Evolutionary conservation across 176 grass and related monocot species (phyloP).

Genomic region (Lolium perenne): DNA sequence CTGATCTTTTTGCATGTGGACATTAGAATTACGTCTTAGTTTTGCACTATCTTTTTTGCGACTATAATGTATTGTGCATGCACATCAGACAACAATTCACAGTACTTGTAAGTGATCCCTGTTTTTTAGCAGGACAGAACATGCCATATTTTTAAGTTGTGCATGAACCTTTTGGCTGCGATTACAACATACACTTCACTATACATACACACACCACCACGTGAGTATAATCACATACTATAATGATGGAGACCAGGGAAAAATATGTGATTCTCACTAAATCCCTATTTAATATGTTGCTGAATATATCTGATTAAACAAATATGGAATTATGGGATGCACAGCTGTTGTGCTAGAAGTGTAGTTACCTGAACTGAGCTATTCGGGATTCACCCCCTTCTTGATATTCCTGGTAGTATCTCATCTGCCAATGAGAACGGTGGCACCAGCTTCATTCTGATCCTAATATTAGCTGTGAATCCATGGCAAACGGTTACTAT

Average conservation of each 20-base stretch:
- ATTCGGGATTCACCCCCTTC: neutral
- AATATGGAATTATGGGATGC: neutral
- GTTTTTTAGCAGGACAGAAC: neutral
- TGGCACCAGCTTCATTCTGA: neutral
- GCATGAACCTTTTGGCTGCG: neutral
- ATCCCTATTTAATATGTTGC: neutral
- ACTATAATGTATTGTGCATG: conserved; percentile 1
- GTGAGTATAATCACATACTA: neutral
- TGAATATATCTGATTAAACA: neutral
- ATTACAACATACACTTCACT: neutral
- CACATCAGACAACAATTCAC: neutral
- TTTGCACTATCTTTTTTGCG: neutral
- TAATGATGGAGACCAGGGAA: neutral
- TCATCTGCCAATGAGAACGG: neutral
- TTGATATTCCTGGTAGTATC: neutral
- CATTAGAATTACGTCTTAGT: neutral
- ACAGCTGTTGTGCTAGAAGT: neutral
- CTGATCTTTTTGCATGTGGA: neutral
- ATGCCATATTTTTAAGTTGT: neutral
- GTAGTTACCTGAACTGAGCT: neutral
- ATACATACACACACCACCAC: neutral
- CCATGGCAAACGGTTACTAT: neutral
- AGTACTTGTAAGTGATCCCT: neutral
- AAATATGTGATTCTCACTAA: neutral
- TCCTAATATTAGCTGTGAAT: neutral